phyloP scores from a whole-genome alignment of 2,329 filamentous ascomycete species.

The Penicillium olsonii region DNA sequence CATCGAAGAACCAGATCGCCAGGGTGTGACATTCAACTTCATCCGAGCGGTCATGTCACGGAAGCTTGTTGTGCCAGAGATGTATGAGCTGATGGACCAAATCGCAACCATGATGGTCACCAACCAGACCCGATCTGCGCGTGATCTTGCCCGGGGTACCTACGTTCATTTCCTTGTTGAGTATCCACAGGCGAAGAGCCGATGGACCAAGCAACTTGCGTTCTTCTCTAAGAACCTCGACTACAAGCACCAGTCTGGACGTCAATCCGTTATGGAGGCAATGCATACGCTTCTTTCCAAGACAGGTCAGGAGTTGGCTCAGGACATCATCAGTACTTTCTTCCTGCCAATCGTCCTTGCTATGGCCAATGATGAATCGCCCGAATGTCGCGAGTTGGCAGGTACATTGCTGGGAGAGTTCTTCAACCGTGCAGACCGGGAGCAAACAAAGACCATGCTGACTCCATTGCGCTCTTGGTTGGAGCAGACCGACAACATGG shows the following conservation, averaged over 20 bases:
- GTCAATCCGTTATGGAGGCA: constrained; percentile 90
- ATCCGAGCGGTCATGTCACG: constrained; percentile 82
- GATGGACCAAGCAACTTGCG: constrained; percentile 84
- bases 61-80: constrained; percentile 78
- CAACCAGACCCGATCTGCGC: constrained; percentile 84
- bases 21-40: constrained; percentile 94
- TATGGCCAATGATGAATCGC: constrained; percentile 83
- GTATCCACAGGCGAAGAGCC: constrained; percentile 86
- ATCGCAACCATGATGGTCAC: constrained; percentile 92
- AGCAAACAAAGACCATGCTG: constrained; percentile 70
- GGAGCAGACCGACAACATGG: constrained; percentile 69
- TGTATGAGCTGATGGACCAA: constrained; percentile 90
- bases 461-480: constrained; percentile 73
- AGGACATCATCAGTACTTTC: constrained; percentile 76
- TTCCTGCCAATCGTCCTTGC: constrained; percentile 86
- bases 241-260: constrained; percentile 84
- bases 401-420: constrained; percentile 76
- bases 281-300: constrained; percentile 85
- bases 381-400: constrained; percentile 81
- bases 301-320: constrained; percentile 76
- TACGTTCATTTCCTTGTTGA: constrained; percentile 95
- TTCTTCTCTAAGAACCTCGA: constrained; percentile 90
- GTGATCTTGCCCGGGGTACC: constrained; percentile 82
- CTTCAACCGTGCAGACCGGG: constrained; percentile 74
- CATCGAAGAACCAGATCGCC: constrained; percentile 86